Conservation (phyloP, 805 yeast species). For the Saccharomycopsis fibuligera region DNA sequence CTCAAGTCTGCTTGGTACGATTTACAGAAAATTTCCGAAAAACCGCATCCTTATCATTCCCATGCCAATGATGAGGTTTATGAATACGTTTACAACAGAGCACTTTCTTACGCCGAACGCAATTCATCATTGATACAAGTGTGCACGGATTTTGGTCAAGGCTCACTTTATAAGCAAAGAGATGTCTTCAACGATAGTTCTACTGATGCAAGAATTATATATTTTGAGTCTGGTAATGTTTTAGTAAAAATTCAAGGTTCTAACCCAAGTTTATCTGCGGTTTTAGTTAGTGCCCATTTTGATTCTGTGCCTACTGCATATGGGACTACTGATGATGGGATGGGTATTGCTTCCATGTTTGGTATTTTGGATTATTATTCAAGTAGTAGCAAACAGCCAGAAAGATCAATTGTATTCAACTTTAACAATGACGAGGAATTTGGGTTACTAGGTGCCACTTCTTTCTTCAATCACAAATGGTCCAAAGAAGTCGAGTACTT, state of each 20-base stretch:
- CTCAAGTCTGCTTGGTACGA: constrained; percentile 56
- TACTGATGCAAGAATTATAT: constrained; percentile 45
- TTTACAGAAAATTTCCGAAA: constrained; percentile 58
- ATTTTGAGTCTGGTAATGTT: constrained; percentile 79
- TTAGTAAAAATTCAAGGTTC: constrained; percentile 67
- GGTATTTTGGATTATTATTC: constrained; percentile 55
- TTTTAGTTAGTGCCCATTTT: constrained; percentile 77
- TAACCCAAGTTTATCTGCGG: constrained; percentile 51
- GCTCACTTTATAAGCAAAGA: constrained; percentile 43
- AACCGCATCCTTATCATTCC: constrained; percentile 76
- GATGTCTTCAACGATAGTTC: constrained; percentile 40
- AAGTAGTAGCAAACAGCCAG: constrained; percentile 39
- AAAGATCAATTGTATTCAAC: constrained; percentile 70
- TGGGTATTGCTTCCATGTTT: constrained; percentile 76
- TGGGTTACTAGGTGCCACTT: constrained; percentile 75
- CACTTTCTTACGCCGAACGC: constrained; percentile 30
- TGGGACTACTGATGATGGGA: constrained; percentile 92
- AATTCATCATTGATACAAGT: constrained; percentile 31
- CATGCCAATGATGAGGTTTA: constrained; percentile 72
- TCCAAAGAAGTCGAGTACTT: constrained; percentile 52
- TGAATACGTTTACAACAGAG: constrained; percentile 49
- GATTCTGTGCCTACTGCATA: constrained; percentile 83
- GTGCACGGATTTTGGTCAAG: constrained; percentile 37
- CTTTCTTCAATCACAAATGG: constrained; percentile 73
- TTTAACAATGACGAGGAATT: constrained; percentile 89